Evolutionary conservation across 345 rosid genomes (phyloP), one percentile per base, ranked within the genome.

Genomic region (Firmiana major): DNA sequence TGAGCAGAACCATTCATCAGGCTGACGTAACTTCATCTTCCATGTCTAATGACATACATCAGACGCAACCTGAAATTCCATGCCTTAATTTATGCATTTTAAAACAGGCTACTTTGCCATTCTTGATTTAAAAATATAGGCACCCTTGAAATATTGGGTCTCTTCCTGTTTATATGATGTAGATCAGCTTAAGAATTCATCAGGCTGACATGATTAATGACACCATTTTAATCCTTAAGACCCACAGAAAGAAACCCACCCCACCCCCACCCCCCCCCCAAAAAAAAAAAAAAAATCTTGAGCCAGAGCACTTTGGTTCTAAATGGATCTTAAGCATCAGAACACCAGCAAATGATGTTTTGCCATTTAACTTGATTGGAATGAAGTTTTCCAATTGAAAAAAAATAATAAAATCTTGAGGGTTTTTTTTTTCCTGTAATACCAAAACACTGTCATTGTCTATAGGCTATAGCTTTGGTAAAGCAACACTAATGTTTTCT

Each of bases 1-100:
- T 53, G 9, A 24, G 51, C 77, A 43, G 26, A 74, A 58, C 8
- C 77, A 40, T 59, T 74, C 66, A 74, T 74, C 77, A 74, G 57
- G 68, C 57, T 74, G 57, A 74, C 69, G 45, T 62, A 45, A 60
- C 13, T 43, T 34, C 43, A 63, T 8, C 21, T 36, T 63, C 45
- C 3, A 17, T 36, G 6, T 63, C 68, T 34, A 1, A 19, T 64
- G 69, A 15, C 36, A 60, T 28, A 60, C 65, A 60, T 62, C n/a
- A 13, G 38, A 36, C 60, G 16, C 48, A 36, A 19, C 46, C 46
- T 17, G 12, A 38, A 64, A 64, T 34, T 34, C 22, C 67, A 63
- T 16, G 43, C 67, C 34, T 31, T 31, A 31, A 42, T 63, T 63
- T 0, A 63, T 63, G 12, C 12, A 34, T 34, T 63, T 31, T 34